Base-by-base conservation (phyloP, 2,329 filamentous ascomycete species). In the Penicillium nordicum region DNA sequence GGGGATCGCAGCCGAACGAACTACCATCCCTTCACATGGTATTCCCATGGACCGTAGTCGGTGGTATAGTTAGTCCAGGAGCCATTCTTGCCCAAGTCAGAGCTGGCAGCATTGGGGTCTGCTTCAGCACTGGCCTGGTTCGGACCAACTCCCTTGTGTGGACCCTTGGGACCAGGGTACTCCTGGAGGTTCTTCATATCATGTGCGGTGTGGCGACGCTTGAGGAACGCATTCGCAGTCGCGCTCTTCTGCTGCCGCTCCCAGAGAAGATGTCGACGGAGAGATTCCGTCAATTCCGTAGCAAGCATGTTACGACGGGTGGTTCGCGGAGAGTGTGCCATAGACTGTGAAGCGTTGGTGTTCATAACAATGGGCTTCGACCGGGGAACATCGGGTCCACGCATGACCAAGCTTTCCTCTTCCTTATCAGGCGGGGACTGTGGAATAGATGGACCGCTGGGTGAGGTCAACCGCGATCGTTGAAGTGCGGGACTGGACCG, bases 261-360 rank as follows among this genome's bases (percentile, higher is more conserved):
- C 89, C 91, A 96, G 16, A 97, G 83, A 16, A 99, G 86, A 67
- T 97, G 90, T 65, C 92, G 89, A 23, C 94, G 86, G 4, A 99
- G 85, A 23, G 91, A 96, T 72, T 96, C 92, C 2, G 93, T 97
- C 53, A 99, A 80, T 77, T 99, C 94, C 0, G 90, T 95, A 9
- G 90, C 88, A 55, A 99, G 83, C 94, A 99, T 99, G 75, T 97
- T 95, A 58, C 92, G 85, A 50, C 94, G 85, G 0, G 92, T 97
- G 0, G 93, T 97, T 56, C 92, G 86, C 4, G 94, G 94, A 5
- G 94, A 97, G 62, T 96, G 82, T 1, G 91, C 89, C 29, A 87
- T 85, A 53, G 90, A 88, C 62, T 89, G 85, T 6, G 79, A 79
- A 55, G 86, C 86, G n/a, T 83, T 83, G 21, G 88, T 83, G 14